A percentile compares a stretch with the other conserved stretches of the same genome.
phyloP scores from a whole-genome alignment of 805 yeast genomes.

The Saccharomycopsis oosterbeekiorum region DNA sequence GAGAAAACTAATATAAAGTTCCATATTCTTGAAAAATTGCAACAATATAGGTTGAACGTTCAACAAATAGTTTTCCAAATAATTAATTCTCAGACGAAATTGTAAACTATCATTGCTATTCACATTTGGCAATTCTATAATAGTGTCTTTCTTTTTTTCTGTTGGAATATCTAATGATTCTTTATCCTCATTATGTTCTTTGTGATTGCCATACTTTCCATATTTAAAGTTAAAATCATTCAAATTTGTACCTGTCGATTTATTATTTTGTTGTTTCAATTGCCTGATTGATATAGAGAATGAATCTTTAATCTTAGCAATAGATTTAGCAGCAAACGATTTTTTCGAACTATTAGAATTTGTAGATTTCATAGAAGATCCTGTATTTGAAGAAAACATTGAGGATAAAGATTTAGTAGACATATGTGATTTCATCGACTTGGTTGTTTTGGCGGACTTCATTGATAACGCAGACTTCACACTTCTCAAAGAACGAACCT shows the following conservation, averaged over 20 bases:
- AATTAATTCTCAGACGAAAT: constrained; percentile 8
- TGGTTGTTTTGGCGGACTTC: neutral
- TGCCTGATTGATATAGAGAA: constrained; percentile 4
- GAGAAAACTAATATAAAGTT: constrained; percentile 2
- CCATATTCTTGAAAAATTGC: constrained; percentile 9
- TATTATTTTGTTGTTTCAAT: neutral
- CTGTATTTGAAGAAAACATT: neutral
- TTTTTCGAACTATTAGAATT: constrained; percentile 6
- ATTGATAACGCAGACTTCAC: neutral
- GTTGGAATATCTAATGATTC: neutral
- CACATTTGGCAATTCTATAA: constrained; percentile 1
- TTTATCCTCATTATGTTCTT: neutral
- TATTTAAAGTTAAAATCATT: neutral
- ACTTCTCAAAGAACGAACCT: neutral
- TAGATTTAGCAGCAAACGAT: constrained; percentile 10
- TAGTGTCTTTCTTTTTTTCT: neutral
- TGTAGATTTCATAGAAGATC: neutral
- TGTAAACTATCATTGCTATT: constrained; percentile 10
- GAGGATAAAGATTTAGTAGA: constrained; percentile 4
- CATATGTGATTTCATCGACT: constrained; percentile 3
- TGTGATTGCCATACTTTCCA: neutral
- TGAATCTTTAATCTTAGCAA: constrained; percentile 13
- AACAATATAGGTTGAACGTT: constrained; percentile 11
- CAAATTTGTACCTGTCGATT: neutral
- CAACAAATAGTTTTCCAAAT: constrained; percentile 8